phyloP scores from a whole-genome alignment of 2,329 filamentous ascomycete species.

The Penicillium sp. region DNA sequence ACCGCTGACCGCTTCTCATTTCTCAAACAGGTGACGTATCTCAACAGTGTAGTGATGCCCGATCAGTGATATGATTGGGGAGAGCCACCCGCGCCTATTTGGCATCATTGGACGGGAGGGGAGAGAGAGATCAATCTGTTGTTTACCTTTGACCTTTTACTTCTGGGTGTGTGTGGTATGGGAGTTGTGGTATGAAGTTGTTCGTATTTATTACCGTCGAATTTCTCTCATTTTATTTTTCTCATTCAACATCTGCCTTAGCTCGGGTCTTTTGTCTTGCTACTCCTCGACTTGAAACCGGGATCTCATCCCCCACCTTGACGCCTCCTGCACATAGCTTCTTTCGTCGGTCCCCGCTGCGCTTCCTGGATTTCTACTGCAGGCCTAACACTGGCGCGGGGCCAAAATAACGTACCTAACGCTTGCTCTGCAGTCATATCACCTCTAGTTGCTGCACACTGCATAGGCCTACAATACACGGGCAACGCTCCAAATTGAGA shows the following conservation, averaged over 20 bases:
- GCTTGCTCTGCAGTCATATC: constrained; percentile 8
- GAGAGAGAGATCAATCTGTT: neutral
- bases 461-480: constrained; percentile 3
- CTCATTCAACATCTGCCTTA: neutral
- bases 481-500: constrained; percentile 1
- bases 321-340: constrained; percentile 13
- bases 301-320: constrained; percentile 1
- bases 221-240: constrained; percentile 1
- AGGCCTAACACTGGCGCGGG: neutral
- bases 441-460: constrained; percentile 11
- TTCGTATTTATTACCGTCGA: constrained; percentile 1
- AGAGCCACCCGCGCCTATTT: constrained; percentile 1
- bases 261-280: constrained; percentile 7
- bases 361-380: constrained; percentile 5
- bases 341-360: constrained; percentile 7
- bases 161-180: neutral
- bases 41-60: constrained; percentile 73
- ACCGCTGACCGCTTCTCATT: constrained; percentile 28
- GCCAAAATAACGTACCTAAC: neutral
- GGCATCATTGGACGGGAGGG: neutral
- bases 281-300: constrained; percentile 5
- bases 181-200: neutral
- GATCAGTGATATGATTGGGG: constrained; percentile 45
- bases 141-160: neutral
- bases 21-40: constrained; percentile 60